Conservation (phyloP, 2,329 filamentous ascomycete genomes). For the Laburnicola sp. region DNA sequence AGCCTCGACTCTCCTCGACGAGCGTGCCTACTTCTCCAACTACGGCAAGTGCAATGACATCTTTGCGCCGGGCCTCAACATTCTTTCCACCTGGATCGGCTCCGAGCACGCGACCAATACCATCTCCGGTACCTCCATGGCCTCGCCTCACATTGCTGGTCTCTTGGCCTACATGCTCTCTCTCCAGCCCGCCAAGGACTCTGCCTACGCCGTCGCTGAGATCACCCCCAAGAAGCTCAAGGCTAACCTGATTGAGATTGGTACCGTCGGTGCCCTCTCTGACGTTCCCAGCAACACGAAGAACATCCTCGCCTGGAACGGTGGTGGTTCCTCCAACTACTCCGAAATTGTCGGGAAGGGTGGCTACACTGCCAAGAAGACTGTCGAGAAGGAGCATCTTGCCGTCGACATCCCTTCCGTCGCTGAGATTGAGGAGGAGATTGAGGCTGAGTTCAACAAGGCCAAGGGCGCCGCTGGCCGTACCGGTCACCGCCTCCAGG, state of each 20-base stretch:
- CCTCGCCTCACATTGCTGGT: slow-evolving; percentile 93
- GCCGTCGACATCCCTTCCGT: slow-evolving; percentile 44
- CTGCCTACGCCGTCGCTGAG: slow-evolving; percentile 83
- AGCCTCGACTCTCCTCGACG: slow-evolving; percentile 88
- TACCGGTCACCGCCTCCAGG: slow-evolving; percentile 48
- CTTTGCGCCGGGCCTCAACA: slow-evolving; percentile 96
- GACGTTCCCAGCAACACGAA: slow-evolving; percentile 84
- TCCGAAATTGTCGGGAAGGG: slow-evolving; percentile 67
- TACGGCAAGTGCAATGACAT: slow-evolving; percentile 99
- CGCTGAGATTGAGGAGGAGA: slow-evolving; percentile 42
- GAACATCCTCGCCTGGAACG: slow-evolving; percentile 99
- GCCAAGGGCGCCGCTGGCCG: slow-evolving; percentile 44
- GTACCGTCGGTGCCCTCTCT: slow-evolving; percentile 74
- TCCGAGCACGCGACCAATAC: slow-evolving; percentile 95
- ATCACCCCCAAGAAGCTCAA: slow-evolving; percentile 96
- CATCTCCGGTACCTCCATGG: slow-evolving; percentile 99
- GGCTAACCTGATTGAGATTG: slow-evolving; percentile 80
- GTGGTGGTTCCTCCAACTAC: slow-evolving; percentile 92
- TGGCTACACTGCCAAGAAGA: slow-evolving; percentile 21
- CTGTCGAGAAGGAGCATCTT: slow-evolving; percentile 26
- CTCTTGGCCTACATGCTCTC: slow-evolving; percentile 97
- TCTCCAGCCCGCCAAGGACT: slow-evolving; percentile 86
- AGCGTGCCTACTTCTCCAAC: slow-evolving; percentile 99
- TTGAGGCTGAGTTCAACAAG: slow-evolving; percentile 41
- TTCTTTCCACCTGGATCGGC: slow-evolving; percentile 97